Conservation (phyloP, 164 flowering plant genomes). For the Dillenia turbinata region DNA sequence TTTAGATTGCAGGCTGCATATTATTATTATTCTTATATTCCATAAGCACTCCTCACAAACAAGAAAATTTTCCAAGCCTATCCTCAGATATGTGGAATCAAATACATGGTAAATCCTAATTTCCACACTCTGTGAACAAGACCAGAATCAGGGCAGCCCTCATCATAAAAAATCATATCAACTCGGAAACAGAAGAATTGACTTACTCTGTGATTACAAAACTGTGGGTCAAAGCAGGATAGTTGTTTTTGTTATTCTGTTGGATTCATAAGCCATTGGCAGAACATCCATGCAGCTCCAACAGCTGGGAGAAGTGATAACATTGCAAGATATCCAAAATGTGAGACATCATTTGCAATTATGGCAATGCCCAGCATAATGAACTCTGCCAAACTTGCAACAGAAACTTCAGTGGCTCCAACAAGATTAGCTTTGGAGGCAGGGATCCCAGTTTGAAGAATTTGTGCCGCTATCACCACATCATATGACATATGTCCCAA, state of each 20-base stretch:
- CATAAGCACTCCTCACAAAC: no score
- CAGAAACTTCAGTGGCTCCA: slow-evolving; percentile 86
- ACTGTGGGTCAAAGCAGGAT: slow-evolving; percentile 56
- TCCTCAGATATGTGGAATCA: no score
- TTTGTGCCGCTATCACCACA: slow-evolving; percentile 86
- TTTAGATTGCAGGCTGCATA: no score
- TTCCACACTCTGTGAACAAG: no score
- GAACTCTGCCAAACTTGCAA: slow-evolving; percentile 92
- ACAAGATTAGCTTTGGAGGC: slow-evolving; percentile 85
- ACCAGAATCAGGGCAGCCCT: no score
- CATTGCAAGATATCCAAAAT: slow-evolving; percentile 82
- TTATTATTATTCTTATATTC: no score
- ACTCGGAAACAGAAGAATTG: slow-evolving; percentile 1
- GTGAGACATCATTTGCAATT: slow-evolving; percentile 85
- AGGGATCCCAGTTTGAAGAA: slow-evolving; percentile 98
- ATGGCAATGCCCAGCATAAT: slow-evolving; percentile 90
- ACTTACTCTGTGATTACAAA: slow-evolving; percentile 28
- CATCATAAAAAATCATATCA: background rate
- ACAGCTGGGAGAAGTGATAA: slow-evolving; percentile 83
- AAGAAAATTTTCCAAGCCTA: no score
- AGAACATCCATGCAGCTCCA: slow-evolving; percentile 88
- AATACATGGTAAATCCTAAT: no score
- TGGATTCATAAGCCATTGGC: slow-evolving; percentile 78
- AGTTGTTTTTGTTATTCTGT: slow-evolving; percentile 80
- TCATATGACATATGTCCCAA: slow-evolving; percentile 98